Base-by-base conservation (phyloP, 345 rosid species). In the Boechera divaricarpa region DNA sequence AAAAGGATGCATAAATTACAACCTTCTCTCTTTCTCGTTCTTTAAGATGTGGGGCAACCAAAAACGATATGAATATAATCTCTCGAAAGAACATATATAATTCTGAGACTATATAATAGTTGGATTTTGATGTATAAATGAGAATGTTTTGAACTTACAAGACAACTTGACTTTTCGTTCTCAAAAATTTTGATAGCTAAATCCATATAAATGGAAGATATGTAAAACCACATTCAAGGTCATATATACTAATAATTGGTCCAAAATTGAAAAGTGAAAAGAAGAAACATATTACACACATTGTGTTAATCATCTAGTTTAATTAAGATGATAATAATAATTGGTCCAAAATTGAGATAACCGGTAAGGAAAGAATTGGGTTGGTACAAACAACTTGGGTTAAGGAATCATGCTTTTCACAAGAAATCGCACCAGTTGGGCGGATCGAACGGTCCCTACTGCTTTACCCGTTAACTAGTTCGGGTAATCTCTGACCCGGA, bases 401-500 rank as follows among this genome's bases (percentile, higher is more conserved):
- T 61, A 41, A 45, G 32, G 1, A 16, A 39, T 44, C 75, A 77
- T 45, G 51, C 59, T 8, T 33, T 63, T 7, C 70, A 29, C 67
- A 36, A 58, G 48, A 33, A 44, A 54, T 11, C 53, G 70, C 53
- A 70, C 18, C 16, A 9, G 51, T 77, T 36, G 31, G 35, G 35
- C 7, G 18, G 54, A 70, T 64, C 67, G 15, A 18, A 51, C 72
- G 69, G 69, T 78, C 31, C 53, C 2, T n/a, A 63, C 13, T 35
- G 7, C 38, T 70, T 63, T 73, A 16, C 51, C 74, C 75, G 66
- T 18, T 16, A 26, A 51, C 2, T 38, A 7, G 0, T 18, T 32
- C 55, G 74, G 74, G 66, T 21, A 6, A 38, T 36, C 16, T 44
- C 65, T 18, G 60, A 73, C 70, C 78, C 78, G 64, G 39, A 4